Conservation (phyloP, 2,329 filamentous ascomycete species). For the Clarireedia homoeocarpa region DNA sequence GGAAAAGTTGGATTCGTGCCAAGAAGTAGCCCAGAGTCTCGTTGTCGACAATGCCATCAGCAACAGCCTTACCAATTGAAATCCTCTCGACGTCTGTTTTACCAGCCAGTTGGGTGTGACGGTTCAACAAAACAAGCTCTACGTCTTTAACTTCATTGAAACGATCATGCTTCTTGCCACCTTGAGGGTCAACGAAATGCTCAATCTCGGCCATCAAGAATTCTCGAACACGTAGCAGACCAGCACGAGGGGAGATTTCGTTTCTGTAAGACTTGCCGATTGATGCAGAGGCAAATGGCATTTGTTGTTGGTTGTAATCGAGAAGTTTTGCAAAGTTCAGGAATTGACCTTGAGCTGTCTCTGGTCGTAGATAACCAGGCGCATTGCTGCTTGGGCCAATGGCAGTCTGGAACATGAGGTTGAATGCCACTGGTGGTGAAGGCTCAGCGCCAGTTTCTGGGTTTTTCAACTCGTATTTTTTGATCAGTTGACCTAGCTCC, state of each 20-base stretch:
- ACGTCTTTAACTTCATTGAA: constrained; percentile 81
- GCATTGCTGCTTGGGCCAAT: constrained; percentile 89
- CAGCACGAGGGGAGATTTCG: constrained; percentile 89
- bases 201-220: constrained; percentile 99
- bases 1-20: constrained; percentile 85
- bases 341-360: constrained; percentile 97
- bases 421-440: constrained; percentile 80
- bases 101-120: constrained; percentile 77
- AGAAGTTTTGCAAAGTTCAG: constrained; percentile 94
- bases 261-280: constrained; percentile 98
- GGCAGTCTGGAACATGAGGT: constrained; percentile 96
- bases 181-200: constrained; percentile 91
- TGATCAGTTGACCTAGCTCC: constrained; percentile 80
- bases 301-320: constrained; percentile 88
- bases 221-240: constrained; percentile 88
- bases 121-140: constrained; percentile 77
- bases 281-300: constrained; percentile 95
- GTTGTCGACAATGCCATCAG: constrained; percentile 79
- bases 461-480: constrained; percentile 86
- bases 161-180: constrained; percentile 87
- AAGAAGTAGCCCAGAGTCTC: constrained; percentile 98
- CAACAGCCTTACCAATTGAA: constrained; percentile 79
- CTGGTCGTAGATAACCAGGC: constrained; percentile 79
- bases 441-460: constrained; percentile 71
- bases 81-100: constrained; percentile 69